These are phyloP conservation scores for Porcisia hertigi DNA, from an alignment of 208 protist genomes.

Conservation along the genomic window DNA sequence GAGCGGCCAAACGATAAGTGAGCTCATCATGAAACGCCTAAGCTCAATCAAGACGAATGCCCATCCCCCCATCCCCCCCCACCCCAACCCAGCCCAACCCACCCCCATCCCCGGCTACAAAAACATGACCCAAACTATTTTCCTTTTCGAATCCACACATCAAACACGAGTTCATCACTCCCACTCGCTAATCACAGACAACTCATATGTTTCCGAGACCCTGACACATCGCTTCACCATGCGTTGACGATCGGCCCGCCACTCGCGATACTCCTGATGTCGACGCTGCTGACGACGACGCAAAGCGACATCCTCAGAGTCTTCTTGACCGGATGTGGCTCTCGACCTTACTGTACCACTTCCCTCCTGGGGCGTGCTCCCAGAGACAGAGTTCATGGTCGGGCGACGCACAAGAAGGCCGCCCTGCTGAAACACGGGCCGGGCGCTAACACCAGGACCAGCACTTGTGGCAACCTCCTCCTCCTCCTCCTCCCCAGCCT, in stretches of 20 bases:
- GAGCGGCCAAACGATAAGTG: too few relatives aligned
- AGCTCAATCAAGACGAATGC: too few relatives aligned
- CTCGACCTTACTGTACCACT: not conserved
- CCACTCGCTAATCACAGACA: slow-evolving; percentile 18
- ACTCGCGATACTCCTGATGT: slow-evolving; percentile 24
- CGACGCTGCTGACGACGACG: slow-evolving; percentile 14
- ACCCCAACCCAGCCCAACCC: too few relatives aligned
- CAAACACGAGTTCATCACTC: not conserved
- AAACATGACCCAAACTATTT: not conserved
- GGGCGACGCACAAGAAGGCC: slow-evolving; percentile 8
- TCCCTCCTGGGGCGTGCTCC: too few relatives aligned
- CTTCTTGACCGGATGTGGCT: not conserved
- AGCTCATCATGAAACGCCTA: too few relatives aligned
- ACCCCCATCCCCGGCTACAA: not conserved
- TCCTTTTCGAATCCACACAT: not conserved
- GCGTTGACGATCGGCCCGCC: slow-evolving; percentile 18
- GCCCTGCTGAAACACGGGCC: not conserved
- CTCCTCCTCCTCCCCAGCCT: slow-evolving; percentile 9
- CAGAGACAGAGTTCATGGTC: not conserved
- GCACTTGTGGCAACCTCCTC: not conserved
- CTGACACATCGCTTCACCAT: slow-evolving; percentile 23
- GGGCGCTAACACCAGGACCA: not conserved
- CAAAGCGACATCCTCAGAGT: slow-evolving; percentile 24
- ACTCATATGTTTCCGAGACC: not conserved
- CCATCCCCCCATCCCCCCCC: too few relatives aligned